Conservation (phyloP, 75 land plant species). For the Picea glauca region DNA sequence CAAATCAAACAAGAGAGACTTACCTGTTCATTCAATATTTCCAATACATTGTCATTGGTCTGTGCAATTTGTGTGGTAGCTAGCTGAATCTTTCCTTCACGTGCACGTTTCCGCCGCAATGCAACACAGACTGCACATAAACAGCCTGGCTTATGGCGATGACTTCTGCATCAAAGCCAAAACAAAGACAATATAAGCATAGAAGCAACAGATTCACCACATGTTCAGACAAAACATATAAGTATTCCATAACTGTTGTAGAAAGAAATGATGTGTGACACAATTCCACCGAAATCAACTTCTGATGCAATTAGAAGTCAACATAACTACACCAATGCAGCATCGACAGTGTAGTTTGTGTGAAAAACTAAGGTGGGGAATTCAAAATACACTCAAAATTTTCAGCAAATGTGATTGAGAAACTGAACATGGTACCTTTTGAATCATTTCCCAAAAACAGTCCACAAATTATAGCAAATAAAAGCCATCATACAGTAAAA, state of each 20-base stretch:
- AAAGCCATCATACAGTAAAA: not conserved
- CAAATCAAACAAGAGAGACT: not conserved
- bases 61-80: not conserved
- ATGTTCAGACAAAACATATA: not conserved
- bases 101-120: not conserved
- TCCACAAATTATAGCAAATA: not conserved
- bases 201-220: not conserved
- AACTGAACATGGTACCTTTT: not conserved
- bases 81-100: not conserved
- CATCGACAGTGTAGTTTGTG: not conserved
- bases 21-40: constrained; percentile 2
- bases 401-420: not conserved
- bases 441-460: not conserved
- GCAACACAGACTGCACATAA: constrained; percentile 12
- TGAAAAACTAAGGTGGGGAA: not conserved
- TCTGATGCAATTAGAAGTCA: not conserved
- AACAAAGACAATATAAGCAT: not conserved
- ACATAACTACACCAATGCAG: not conserved
- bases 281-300: not conserved
- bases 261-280: not conserved
- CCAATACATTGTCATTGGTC: not conserved
- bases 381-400: not conserved
- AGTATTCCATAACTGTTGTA: not conserved
- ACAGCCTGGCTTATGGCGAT: constrained; percentile 4
- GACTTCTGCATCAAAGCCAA: constrained; percentile 3